phyloP scores from a whole-genome alignment of 192 early-diverging fungal species.

The Mortierella claussenii region DNA sequence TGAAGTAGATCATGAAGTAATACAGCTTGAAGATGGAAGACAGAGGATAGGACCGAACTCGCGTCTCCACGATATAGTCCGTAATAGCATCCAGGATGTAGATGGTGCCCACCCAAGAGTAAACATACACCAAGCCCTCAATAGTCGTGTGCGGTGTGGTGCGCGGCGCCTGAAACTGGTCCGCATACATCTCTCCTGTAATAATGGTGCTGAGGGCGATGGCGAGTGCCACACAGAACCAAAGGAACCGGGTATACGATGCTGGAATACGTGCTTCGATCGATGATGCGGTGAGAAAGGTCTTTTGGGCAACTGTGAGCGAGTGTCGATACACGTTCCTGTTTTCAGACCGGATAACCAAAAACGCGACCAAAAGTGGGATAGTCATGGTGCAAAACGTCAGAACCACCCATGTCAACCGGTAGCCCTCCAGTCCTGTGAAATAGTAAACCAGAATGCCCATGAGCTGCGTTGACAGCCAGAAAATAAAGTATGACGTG shows the following conservation, averaged over 20 bases:
- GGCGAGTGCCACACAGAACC: conserved; percentile 79
- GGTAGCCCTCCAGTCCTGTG: conserved; percentile 62
- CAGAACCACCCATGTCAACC: conserved; percentile 74
- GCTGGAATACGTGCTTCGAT: conserved; percentile 66
- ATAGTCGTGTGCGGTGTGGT: conserved; percentile 60
- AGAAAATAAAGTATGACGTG: conserved; percentile 72
- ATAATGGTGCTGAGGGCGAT: conserved; percentile 73
- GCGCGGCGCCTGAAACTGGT: conserved; percentile 60
- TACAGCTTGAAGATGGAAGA: conserved; percentile 78
- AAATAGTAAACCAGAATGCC: conserved; percentile 69
- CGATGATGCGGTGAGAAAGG: conserved; percentile 58
- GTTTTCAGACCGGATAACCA: conserved; percentile 60
- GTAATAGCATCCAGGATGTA: conserved; percentile 73
- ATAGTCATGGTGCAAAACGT: conserved; percentile 81
- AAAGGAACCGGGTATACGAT: conserved; percentile 79
- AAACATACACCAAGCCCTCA: conserved; percentile 77
- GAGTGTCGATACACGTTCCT: conserved; percentile 60
- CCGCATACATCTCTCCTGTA: conserved; percentile 76
- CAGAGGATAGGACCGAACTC: conserved; percentile 74
- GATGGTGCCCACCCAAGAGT: conserved; percentile 77
- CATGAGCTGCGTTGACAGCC: conserved; percentile 67
- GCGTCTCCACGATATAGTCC: conserved; percentile 71
- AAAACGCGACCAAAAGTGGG: conserved; percentile 73
- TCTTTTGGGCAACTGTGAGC: conserved; percentile 63
- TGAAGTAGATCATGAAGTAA: conserved; percentile 85